Evolutionary conservation across 177 flowering plant species (phyloP), one percentile per base, ranked within the genome.

Genomic region (Vitis hybrid): DNA sequence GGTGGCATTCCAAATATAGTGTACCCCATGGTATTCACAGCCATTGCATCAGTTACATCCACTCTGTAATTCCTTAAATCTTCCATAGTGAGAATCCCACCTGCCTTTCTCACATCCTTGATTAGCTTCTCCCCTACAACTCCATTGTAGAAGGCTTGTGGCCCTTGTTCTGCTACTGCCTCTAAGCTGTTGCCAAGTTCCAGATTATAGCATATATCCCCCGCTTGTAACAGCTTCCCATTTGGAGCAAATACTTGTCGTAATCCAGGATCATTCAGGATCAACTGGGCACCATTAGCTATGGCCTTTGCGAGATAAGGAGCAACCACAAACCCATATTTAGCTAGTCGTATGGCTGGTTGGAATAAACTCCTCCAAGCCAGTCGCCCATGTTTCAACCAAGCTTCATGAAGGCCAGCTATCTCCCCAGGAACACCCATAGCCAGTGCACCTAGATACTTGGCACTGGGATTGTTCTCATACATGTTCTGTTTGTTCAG

Each of bases 341-440:
- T 88, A 1, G 99, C 98, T 5, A 96, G 90, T 59, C 68, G 72
- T 54, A 92, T 87, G 18, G 98, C 85, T 0, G 97, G 97, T 62
- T 79, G 75, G 68, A 90, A 85, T 55, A 96, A 76, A 13, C 79
- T 63, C 59, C 31, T 83, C 99, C 99, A 96, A 29, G 90, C 73
- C 63, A 92, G 67, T 14, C 90, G 83, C 15, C 99, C 99, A 56
- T 89, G 72, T 69, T 71, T 80, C 63, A 59, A 54, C 98, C 98
- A 94, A 26, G 96, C 94, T 74, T 78, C 77, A 61, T 92, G 82
- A 53, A 96, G 91, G 56, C 98, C 99, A 5, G 98, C 98, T 66
- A 92, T 49, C 82, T 96, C 98, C 1, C 98, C 97, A 15, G 99
- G 99, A 26, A 94, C 95, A 16, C 93, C 99, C 77, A 88, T 80